Evolutionary conservation across 169 alveolate species (phyloP), one percentile per base, ranked within the genome.

Genomic region (Cyclospora cayetanensis): DNA sequence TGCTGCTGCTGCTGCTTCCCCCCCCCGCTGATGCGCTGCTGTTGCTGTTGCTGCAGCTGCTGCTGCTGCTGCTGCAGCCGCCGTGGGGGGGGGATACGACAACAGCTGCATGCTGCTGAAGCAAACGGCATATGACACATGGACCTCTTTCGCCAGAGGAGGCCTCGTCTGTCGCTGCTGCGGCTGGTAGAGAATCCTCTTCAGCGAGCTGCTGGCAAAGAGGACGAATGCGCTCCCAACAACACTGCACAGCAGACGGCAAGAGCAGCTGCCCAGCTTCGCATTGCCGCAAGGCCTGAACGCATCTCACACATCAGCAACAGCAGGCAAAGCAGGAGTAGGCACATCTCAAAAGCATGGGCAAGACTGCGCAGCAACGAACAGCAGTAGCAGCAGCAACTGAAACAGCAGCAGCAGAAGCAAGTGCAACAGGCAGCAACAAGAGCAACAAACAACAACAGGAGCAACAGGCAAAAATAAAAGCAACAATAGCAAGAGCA

Each of bases 61-160:
- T 74, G 85, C 85, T 74, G 82, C 82, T 70, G 82, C 82, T 70
- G 82, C 82, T 70, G 82, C 50, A 31, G 82, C 11, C n/a, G 76
- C 18, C 31, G 80, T 50, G 31, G 80, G 31, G 31, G 25, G 80
- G 80, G 29, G 80, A 68, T 7, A 39, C 63, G 20, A 22, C 37
- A 39, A 39, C 85, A 1, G 85, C 55, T 5, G 39, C 60, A 15
- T 74, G 85, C 85, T 74, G 85, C 85, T 74, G 85, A 55, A 74
- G 85, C 85, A 74, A 4, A 2, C 85, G 85, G 39, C 85, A 74
- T 4, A 74, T 74, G 5, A 74, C 37, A 27, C 85, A 74, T 72
- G 83, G 34, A 41, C 65, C 41, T 35, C 37, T 68, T 50, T 35
- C 20, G 5, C 37, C 85, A 1, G 65, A 22, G 3, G 83, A 5